Base-by-base conservation (phyloP, 225 moss, liverwort and hornwort genomes). In the Polytrichum formosum region DNA sequence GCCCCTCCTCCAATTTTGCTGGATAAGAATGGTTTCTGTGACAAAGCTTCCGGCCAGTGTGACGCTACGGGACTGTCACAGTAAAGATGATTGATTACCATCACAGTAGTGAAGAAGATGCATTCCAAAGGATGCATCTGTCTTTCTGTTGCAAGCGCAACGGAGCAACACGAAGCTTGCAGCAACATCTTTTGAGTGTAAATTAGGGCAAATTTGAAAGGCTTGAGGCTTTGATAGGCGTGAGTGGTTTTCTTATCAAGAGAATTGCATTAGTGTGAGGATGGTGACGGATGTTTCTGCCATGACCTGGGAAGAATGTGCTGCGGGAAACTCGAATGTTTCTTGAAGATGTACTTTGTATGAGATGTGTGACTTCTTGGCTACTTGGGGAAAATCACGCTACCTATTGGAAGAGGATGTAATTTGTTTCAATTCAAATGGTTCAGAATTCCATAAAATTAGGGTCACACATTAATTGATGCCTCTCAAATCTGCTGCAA, bases 11-110 rank as follows among this genome's bases (percentile, higher is more conserved):
- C 90, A 23, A 64, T 88, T 17, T 75, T 98, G 77, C 75, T 98
- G 29, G 92, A 94, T 79, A 94, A 74, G 74, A 90, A 98, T 73
- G 98, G 98, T 5, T 98, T 98, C 84, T 98, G 98, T 75, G 94
- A 98, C 78, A 78, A 90, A 2, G 76, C 81, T 33, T 72, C 94
- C 17, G 98, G 98, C 4, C 67, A 85, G 78, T 98, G 98, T 56
- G 85, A 87, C 5, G 86, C 66, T 53, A 67, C 90, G 1, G 93
- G 93, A 6, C 79, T 84, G 66, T 79, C 84, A 59, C 81, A 71
- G 79, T 21, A 53, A 28, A 18, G 66, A 4, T 23, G 6, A 6
- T n/a, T 4, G 9, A 19, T 2, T 66, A 5, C 20, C 21, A 33
- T 18, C 18, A 17, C 63, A 28, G 27, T 63, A 3, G 18, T 22